Evolutionary conservation across 495 filamentous ascomycete species (phyloP).

Genomic region (Trichocladium uniseriatum): DNA sequence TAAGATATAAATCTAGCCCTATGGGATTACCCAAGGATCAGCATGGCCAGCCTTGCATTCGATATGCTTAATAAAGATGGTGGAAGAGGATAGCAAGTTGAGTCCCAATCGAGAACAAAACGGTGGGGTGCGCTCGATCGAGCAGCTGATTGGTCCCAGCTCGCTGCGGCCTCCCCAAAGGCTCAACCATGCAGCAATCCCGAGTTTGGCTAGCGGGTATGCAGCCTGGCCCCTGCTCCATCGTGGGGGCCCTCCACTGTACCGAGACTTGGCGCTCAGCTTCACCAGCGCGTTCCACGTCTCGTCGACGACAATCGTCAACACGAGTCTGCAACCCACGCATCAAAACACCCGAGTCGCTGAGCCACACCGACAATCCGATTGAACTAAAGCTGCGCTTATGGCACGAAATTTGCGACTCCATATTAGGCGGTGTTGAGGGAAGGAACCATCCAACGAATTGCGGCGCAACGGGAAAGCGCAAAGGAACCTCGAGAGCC

Average conservation of each 20-base stretch:
- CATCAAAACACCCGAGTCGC: not conserved
- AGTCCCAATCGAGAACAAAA: no score
- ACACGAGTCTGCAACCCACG: not conserved
- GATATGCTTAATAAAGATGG: no score
- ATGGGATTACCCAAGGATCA: constrained; percentile 1
- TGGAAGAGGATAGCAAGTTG: not conserved
- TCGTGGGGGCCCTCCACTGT: constrained; percentile 3
- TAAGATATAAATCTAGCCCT: not conserved
- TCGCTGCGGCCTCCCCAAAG: not conserved
- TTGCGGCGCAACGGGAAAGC: not conserved
- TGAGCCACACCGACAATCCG: not conserved
- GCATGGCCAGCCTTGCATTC: no score
- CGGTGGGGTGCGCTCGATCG: no score
- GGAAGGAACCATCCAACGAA: not conserved
- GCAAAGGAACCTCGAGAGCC: not conserved
- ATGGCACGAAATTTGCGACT: not conserved
- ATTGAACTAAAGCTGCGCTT: not conserved
- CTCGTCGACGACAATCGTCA: not conserved
- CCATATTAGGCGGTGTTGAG: not conserved
- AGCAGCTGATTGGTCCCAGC: not conserved
- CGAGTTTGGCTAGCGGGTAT: not conserved
- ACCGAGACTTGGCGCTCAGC: no score
- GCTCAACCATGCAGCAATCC: not conserved
- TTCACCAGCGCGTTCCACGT: constrained; percentile 3
- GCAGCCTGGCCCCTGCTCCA: not conserved